Conservation (phyloP, 106 monocot species). For the Ottelia alismoides region DNA sequence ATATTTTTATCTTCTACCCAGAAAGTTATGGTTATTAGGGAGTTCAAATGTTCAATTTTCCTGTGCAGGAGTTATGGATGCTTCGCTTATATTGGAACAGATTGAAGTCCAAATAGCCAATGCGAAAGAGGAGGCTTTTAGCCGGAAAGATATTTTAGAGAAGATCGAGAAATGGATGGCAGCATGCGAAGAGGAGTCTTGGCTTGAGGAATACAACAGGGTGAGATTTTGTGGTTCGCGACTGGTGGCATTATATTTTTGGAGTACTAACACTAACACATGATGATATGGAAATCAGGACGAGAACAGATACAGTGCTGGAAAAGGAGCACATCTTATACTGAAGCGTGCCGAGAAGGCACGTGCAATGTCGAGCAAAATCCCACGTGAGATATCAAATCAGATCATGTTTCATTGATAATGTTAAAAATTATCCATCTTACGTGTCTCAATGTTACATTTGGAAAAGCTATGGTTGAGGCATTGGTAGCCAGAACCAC, state of each 20-base stretch:
- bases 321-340: conserved; percentile 60
- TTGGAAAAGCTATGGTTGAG: conserved; percentile 47
- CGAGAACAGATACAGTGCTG: conserved; percentile 63
- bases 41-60: no score
- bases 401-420: not conserved
- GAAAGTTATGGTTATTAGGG: no score
- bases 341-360: conserved; percentile 53
- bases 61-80: conserved; percentile 34
- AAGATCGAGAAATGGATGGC: conserved; percentile 58
- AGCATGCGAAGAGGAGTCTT: conserved; percentile 56
- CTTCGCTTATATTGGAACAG: conserved; percentile 30
- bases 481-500: conserved; percentile 32
- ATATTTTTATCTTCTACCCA: no score
- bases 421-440: not conserved
- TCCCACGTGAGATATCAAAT: conserved; percentile 38
- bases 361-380: conserved; percentile 58
- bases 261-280: no score
- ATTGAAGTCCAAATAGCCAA: conserved; percentile 40
- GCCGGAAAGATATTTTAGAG: conserved; percentile 55
- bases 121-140: conserved; percentile 55
- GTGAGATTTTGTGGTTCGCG: no score
- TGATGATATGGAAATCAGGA: no score
- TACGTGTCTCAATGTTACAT: not conserved
- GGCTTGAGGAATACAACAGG: conserved; percentile 76
- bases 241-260: no score